Evolutionary conservation across 2,329 filamentous ascomycete species (phyloP).

Genomic region (Thelonectria rubi): DNA sequence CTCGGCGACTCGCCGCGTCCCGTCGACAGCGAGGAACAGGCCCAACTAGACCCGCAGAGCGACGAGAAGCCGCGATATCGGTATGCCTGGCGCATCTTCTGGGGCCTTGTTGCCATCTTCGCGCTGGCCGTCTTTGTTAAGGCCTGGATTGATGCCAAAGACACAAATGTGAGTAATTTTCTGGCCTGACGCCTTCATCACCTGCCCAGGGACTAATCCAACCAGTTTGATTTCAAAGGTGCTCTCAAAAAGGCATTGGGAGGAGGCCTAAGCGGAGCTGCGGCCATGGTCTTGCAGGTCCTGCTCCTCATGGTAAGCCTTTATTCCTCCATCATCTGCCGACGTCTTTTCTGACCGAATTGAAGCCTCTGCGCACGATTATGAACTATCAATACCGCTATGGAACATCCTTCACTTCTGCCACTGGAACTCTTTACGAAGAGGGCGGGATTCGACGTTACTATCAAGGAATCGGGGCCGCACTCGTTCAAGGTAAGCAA

Average conservation of each 20-base stretch:
- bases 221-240: slow-evolving; percentile 55
- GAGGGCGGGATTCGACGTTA: slow-evolving; percentile 55
- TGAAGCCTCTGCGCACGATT: slow-evolving; percentile 57
- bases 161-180: slow-evolving; percentile 49
- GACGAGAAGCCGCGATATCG: slow-evolving; percentile 18
- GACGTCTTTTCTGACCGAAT: background rate
- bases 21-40: slow-evolving; percentile 11
- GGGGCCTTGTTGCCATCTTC: slow-evolving; percentile 45
- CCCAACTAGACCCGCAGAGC: slow-evolving; percentile 9
- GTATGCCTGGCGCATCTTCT: slow-evolving; percentile 48
- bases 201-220: background rate
- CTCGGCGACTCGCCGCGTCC: slow-evolving; percentile 9
- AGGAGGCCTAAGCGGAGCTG: slow-evolving; percentile 57
- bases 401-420: slow-evolving; percentile 52
- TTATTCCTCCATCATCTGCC: rapidly evolving
- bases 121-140: slow-evolving; percentile 53
- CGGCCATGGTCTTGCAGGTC: slow-evolving; percentile 59
- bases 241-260: slow-evolving; percentile 57
- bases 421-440: slow-evolving; percentile 52
- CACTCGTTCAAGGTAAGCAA: slow-evolving; percentile 54
- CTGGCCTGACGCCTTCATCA: background rate
- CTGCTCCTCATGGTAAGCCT: slow-evolving; percentile 55
- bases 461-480: slow-evolving; percentile 56
- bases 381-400: slow-evolving; percentile 63
- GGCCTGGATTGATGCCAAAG: slow-evolving; percentile 54